Conservation (phyloP, 1,284 basidiomycete genomes). For the Somion occarium region DNA sequence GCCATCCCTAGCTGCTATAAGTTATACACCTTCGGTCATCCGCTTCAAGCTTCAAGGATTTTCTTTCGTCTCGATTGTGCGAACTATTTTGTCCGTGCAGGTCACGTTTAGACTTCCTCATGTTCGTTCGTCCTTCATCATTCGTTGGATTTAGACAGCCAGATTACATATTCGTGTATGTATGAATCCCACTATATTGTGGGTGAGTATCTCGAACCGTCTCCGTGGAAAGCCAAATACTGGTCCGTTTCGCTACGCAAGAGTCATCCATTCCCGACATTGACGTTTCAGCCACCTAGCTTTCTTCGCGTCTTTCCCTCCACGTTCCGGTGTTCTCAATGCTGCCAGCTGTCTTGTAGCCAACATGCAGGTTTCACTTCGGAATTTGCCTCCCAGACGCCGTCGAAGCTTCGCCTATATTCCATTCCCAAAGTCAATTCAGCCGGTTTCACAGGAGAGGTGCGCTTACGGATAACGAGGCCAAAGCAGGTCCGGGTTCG, state of each 20-base stretch:
- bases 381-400: constrained; percentile 42
- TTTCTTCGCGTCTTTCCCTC: constrained; percentile 22
- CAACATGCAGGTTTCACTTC: constrained; percentile 51
- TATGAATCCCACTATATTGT: no score
- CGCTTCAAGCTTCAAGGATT: neutral
- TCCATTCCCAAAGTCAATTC: constrained; percentile 1
- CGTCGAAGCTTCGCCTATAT: constrained; percentile 35
- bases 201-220: no score
- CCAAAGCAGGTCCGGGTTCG: constrained; percentile 1
- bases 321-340: constrained; percentile 18
- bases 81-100: neutral
- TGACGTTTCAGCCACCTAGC: constrained; percentile 28
- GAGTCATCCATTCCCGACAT: constrained; percentile 24
- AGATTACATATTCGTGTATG: neutral
- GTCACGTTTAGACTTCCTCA: neutral
- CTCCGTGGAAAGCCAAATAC: no score
- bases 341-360: constrained; percentile 40
- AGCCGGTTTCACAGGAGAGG: neutral
- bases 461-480: constrained; percentile 12
- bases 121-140: neutral
- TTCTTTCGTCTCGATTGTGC: neutral
- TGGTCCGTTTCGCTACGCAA: no score
- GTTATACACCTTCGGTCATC: no score
- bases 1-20: neutral
- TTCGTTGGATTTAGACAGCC: neutral